phyloP scores from a whole-genome alignment of 768 basidiomycete species.

The Xanthoconium stramineum region DNA sequence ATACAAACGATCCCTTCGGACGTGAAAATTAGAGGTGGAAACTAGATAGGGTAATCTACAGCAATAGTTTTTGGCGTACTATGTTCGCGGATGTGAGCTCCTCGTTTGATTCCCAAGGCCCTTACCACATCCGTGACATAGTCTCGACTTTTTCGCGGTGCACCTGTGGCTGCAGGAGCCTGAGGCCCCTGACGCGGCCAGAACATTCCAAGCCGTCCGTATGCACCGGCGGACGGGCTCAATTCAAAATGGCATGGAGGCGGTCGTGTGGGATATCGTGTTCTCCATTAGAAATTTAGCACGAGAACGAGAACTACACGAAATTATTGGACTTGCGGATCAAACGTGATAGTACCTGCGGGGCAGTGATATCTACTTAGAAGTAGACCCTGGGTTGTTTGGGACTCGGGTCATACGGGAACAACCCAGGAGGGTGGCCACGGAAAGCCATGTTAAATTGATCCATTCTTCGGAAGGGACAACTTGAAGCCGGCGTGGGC shows the following conservation, averaged over 20 bases:
- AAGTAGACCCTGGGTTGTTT: constrained; percentile 16
- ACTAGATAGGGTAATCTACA: too few relatives aligned
- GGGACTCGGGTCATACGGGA: constrained; percentile 15
- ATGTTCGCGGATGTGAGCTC: too few relatives aligned
- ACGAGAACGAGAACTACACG: constrained; percentile 14
- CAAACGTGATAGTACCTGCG: neutral
- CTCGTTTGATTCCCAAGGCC: too few relatives aligned
- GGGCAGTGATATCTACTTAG: too few relatives aligned
- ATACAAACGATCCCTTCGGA: too few relatives aligned
- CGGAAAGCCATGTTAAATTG: too few relatives aligned
- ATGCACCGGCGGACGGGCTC: constrained; percentile 1
- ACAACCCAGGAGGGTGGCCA: neutral
- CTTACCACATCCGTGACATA: too few relatives aligned
- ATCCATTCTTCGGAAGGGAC: too few relatives aligned
- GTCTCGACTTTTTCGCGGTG: too few relatives aligned
- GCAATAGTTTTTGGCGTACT: too few relatives aligned
- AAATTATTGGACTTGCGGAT: constrained; percentile 8
- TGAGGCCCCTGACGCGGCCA: neutral
- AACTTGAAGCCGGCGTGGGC: too few relatives aligned
- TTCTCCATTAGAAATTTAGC: constrained; percentile 13
- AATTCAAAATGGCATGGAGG: neutral
- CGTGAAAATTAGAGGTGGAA: too few relatives aligned
- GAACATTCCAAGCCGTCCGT: constrained; percentile 18
- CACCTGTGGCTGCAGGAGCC: constrained; percentile 3
- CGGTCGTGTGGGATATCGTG: constrained; percentile 2